Conservation (phyloP, 371 early-diverging fungal species). For the Basidiobolus meristosporus region DNA sequence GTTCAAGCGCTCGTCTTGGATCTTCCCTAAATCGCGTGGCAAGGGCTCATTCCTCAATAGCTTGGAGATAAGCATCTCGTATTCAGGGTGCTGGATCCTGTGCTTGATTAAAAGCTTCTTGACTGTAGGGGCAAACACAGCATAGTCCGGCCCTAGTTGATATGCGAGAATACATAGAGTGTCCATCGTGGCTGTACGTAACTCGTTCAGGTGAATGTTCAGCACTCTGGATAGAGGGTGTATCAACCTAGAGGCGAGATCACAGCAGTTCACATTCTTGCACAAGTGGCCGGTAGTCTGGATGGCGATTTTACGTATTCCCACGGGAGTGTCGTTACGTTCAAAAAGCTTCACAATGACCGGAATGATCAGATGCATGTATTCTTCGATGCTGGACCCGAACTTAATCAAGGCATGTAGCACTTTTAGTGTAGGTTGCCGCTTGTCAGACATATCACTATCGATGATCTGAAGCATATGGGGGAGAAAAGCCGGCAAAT, state of each 20-base stretch:
- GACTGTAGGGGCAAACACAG: constrained; percentile 73
- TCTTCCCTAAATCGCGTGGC: constrained; percentile 25
- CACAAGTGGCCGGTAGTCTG: constrained; percentile 62
- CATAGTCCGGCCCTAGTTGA: constrained; percentile 75
- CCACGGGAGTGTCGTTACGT: constrained; percentile 33
- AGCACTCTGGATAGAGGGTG: constrained; percentile 74
- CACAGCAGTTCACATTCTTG: constrained; percentile 64
- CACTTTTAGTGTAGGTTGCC: constrained; percentile 52
- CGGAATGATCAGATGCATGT: constrained; percentile 82
- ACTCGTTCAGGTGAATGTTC: constrained; percentile 22
- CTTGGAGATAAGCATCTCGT: constrained; percentile 52
- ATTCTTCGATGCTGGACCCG: constrained; percentile 82
- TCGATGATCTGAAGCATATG: constrained; percentile 63
- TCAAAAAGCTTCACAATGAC: constrained; percentile 71
- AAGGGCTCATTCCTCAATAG: constrained; percentile 59
- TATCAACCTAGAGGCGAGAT: constrained; percentile 80
- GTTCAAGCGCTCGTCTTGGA: not conserved
- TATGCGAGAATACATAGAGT: constrained; percentile 64
- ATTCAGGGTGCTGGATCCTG: constrained; percentile 44
- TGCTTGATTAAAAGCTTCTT: constrained; percentile 47
- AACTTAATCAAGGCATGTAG: constrained; percentile 71
- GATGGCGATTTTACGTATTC: constrained; percentile 55
- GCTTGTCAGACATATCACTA: constrained; percentile 46
- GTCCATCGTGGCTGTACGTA: constrained; percentile 59
- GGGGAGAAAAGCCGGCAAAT: constrained; percentile 41